These are phyloP conservation scores for Incumbomyces delicatus DNA, from an alignment of 2,329 filamentous ascomycete species.

Conservation along the genomic window DNA sequence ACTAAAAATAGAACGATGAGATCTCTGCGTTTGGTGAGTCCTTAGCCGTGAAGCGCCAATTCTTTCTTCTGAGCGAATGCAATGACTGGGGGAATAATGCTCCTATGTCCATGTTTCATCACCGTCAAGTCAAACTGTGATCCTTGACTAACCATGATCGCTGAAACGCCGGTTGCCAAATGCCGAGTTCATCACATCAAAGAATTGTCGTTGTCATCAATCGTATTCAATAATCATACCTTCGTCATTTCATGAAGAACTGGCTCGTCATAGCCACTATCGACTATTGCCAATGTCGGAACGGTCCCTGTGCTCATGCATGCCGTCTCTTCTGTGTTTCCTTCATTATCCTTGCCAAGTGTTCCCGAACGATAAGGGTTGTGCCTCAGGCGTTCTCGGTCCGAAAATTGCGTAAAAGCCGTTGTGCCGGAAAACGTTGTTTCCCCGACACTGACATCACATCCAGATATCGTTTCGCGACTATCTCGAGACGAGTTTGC, in stretches of 20 bases:
- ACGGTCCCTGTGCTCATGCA: background rate
- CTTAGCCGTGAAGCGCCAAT: too few species aligned
- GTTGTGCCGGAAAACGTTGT: conserved; percentile 5
- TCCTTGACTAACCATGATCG: conserved; percentile 2
- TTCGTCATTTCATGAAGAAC: conserved; percentile 29
- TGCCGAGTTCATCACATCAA: background rate
- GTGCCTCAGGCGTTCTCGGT: background rate
- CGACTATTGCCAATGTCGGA: conserved; percentile 10
- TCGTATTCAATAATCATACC: conserved; percentile 33
- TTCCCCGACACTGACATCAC: conserved; percentile 1
- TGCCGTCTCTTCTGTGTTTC: background rate
- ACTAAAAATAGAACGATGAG: background rate
- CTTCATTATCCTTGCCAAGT: background rate
- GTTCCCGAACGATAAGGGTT: background rate
- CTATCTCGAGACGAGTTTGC: background rate
- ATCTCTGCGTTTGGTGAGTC: background rate
- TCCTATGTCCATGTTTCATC: too few species aligned
- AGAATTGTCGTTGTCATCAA: background rate
- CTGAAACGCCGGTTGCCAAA: background rate
- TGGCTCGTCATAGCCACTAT: conserved; percentile 17
- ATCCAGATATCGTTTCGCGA: conserved; percentile 2
- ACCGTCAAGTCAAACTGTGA: conserved; percentile 5
- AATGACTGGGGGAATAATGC: too few species aligned
- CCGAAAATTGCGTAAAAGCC: background rate
- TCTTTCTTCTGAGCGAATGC: too few species aligned